phyloP scores from a whole-genome alignment of 257 asterid species.

The Anisodus tanguticus region DNA sequence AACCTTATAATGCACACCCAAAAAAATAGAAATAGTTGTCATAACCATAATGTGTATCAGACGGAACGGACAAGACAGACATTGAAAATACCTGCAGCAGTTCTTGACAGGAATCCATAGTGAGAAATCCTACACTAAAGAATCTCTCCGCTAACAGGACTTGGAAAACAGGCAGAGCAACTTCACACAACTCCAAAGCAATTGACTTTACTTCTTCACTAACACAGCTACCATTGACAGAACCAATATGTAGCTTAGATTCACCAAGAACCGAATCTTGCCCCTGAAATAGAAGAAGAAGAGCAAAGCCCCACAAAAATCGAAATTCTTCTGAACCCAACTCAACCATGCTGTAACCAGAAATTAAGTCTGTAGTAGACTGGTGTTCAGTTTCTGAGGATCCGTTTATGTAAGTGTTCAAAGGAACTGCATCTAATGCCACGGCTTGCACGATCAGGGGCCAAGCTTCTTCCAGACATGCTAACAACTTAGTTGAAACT shows the following conservation, averaged over 20 bases:
- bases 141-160: slow-evolving; percentile 70
- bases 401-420: slow-evolving; percentile 47
- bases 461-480: slow-evolving; percentile 98
- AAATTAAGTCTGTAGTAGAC: slow-evolving; percentile 56
- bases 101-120: slow-evolving; percentile 73
- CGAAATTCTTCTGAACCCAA: slow-evolving; percentile 68
- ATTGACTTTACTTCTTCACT: slow-evolving; percentile 55
- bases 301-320: slow-evolving; percentile 87
- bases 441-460: slow-evolving; percentile 89
- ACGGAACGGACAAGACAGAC: slow-evolving; percentile 18
- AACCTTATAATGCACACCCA: slow-evolving; percentile 3
- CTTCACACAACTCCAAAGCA: slow-evolving; percentile 52
- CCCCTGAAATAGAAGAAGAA: slow-evolving; percentile 82
- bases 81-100: slow-evolving; percentile 66
- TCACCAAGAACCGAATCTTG: slow-evolving; percentile 50
- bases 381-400: slow-evolving; percentile 49
- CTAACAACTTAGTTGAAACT: slow-evolving; percentile 75
- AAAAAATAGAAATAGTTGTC: not conserved
- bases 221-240: slow-evolving; percentile 51
- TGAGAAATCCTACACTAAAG: slow-evolving; percentile 69
- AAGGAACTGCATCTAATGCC: slow-evolving; percentile 91
- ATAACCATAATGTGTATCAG: not conserved
- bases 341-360: slow-evolving; percentile 88
- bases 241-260: slow-evolving; percentile 52
- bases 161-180: slow-evolving; percentile 67